phyloP scores from a whole-genome alignment of 805 yeast genomes.

The Saturnispora bothae region DNA sequence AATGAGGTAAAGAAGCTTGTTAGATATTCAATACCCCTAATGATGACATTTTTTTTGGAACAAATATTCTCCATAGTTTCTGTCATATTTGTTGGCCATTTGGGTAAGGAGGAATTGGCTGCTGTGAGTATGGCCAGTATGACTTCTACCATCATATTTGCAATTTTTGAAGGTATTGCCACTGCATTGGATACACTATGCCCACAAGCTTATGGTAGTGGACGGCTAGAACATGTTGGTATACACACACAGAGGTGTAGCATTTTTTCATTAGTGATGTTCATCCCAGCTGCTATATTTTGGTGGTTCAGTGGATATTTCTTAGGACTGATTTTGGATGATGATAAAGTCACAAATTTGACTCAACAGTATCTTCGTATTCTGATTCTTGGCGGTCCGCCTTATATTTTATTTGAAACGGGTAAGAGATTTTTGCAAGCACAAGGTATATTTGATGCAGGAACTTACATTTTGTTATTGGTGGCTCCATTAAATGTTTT shows the following conservation, averaged over 20 bases:
- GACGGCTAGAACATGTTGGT: constrained; percentile 54
- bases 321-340: constrained; percentile 37
- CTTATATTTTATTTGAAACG: constrained; percentile 58
- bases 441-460: constrained; percentile 73
- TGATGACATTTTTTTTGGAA: constrained; percentile 57
- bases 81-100: constrained; percentile 65
- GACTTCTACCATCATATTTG: constrained; percentile 69
- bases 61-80: constrained; percentile 56
- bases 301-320: constrained; percentile 52
- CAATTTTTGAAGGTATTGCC: constrained; percentile 66
- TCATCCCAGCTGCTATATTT: constrained; percentile 46
- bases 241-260: constrained; percentile 58
- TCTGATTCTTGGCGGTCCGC: constrained; percentile 60
- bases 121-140: constrained; percentile 68
- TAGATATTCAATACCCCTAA: constrained; percentile 28
- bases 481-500: constrained; percentile 66
- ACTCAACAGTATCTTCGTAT: constrained; percentile 50
- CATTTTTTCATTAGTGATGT: constrained; percentile 46
- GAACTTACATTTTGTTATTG: constrained; percentile 53
- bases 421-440: constrained; percentile 67
- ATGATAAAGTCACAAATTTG: constrained; percentile 34
- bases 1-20: constrained; percentile 28
- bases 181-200: constrained; percentile 71
- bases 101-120: constrained; percentile 64
- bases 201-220: constrained; percentile 70